Base-by-base conservation (phyloP, 352 stramenopile genomes). In the Saprolegnia diclina region DNA sequence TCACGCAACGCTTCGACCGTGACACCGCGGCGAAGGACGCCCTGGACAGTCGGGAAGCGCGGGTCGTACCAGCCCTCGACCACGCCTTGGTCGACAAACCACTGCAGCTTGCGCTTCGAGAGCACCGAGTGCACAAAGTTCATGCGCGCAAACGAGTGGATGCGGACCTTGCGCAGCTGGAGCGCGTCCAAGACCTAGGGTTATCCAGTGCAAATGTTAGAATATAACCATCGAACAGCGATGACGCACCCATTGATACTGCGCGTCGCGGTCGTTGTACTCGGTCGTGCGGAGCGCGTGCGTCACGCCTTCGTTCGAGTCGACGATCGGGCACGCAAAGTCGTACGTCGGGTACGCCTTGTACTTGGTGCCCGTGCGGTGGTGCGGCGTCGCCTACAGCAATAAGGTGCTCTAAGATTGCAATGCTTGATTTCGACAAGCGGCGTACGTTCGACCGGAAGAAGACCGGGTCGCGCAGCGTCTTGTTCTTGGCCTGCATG, bases 341-440 rank as follows among this genome's bases (percentile, higher is more conserved):
- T 99, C 98, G 77, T 99, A 99, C 14, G 97, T 99, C 44, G 98
- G 98, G 76, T 99, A 99, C 37, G 97, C 97, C 71, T 98, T 97
- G 83, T 98, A 99, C 70, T 90, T 98, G 26, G 89, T 98, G 38
- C 97, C 97, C 24, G 88, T 96, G 65, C 90, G 90, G 74, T 92
- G 83, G 80, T 97, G 90, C 53, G 88, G 85, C 71, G 82, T 94
- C 45, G 74, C 64, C 63, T 69, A 69, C 35, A 14, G 29, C 10
- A 10, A 56, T 42, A n/a, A n/a, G n/a, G n/a, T n/a, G n/a, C n/a
- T n/a, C n/a, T n/a, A n/a, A n/a, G n/a, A n/a, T n/a, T n/a, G n/a
- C n/a, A n/a, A n/a, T n/a, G n/a, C n/a, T n/a, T n/a, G n/a, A n/a
- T n/a, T n/a, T n/a, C n/a, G n/a, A n/a, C n/a, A n/a, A 19, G 22